Evolutionary conservation across 1,284 basidiomycete species (phyloP), one percentile per base, ranked within the genome.

Genomic region (Ceratobasidium sp.): DNA sequence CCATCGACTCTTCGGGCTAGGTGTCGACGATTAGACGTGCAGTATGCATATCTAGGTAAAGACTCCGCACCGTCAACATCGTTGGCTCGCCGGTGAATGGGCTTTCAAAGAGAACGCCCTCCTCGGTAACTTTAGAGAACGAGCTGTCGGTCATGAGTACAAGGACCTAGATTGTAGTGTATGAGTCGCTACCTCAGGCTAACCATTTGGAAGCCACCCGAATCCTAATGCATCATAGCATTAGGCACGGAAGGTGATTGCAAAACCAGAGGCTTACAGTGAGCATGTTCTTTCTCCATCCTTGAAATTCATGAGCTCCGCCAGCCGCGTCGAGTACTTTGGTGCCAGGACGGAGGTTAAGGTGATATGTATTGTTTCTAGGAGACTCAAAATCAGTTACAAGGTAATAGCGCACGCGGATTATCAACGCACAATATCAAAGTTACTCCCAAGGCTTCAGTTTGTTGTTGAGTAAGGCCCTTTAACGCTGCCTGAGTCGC

Each of bases 401-500:
- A 35, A 38, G 18, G 50, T 48, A 3, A 68, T 96, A 87, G 1
- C 91, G 92, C 41, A 94, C 87, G 0, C 68, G 62, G 48, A 20
- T 8, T 82, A 10, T 82, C 83, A 68, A 83, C 84, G 78, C 83
- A 83, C 55, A 84, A 79, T 27, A 84, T 81, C 16, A 84, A 69
- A 0, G 82, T 82, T 14, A 83, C 76, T 18, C 94, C 94, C 1
- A 95, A 87, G 1, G 91, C 87, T 82, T 95, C 93, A 60, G 94
- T 90, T 83, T 96, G 94, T 74, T 94, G 91, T n/a, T 93, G 85
- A 1, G 94, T 95, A 16, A 96, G 85, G 3, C 94, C 94, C 83
- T 96, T 96, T 82, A 96, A 94, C 1, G 94, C 93, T 33, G 92
- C 94, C 83, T 96, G 94, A 3, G 94, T 96, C 3, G 94, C 94